phyloP scores from a whole-genome alignment of 441 rosid species.

The Gossypium davidsonii region DNA sequence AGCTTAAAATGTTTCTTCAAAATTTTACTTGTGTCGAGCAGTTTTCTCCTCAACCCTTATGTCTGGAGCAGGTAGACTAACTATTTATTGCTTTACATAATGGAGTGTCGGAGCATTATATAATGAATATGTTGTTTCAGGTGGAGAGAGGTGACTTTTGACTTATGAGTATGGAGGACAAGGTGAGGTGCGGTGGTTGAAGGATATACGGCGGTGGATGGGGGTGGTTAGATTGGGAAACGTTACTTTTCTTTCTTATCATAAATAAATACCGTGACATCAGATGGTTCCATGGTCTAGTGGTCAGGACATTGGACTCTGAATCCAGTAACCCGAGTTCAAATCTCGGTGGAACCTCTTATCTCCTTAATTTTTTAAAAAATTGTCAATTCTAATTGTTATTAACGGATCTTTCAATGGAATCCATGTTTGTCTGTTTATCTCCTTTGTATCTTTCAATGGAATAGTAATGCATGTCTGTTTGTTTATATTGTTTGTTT shows the following conservation, averaged over 20 bases:
- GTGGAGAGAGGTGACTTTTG: not conserved
- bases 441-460: too few species aligned
- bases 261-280: not conserved
- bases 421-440: too few species aligned
- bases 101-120: not conserved
- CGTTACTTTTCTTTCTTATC: accelerated
- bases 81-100: too few species aligned
- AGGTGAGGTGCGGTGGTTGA: constrained; percentile 18
- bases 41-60: too few species aligned
- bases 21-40: too few species aligned
- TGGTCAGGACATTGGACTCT: constrained; percentile 55
- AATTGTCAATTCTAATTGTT: not conserved
- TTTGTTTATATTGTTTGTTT: too few species aligned
- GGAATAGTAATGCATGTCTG: too few species aligned
- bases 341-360: constrained; percentile 44
- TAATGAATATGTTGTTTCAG: not conserved
- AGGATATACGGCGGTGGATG: constrained; percentile 9
- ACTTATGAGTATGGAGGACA: constrained; percentile 44
- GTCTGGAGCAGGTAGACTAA: too few species aligned
- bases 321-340: constrained; percentile 58
- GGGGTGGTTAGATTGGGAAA: constrained; percentile 10
- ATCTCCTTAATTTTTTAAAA: not conserved
- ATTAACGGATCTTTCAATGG: too few species aligned
- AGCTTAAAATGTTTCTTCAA: too few species aligned
- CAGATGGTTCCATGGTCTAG: constrained; percentile 41